phyloP scores from a whole-genome alignment of 2,329 filamentous ascomycete genomes.

The Metarhizium robertsii region DNA sequence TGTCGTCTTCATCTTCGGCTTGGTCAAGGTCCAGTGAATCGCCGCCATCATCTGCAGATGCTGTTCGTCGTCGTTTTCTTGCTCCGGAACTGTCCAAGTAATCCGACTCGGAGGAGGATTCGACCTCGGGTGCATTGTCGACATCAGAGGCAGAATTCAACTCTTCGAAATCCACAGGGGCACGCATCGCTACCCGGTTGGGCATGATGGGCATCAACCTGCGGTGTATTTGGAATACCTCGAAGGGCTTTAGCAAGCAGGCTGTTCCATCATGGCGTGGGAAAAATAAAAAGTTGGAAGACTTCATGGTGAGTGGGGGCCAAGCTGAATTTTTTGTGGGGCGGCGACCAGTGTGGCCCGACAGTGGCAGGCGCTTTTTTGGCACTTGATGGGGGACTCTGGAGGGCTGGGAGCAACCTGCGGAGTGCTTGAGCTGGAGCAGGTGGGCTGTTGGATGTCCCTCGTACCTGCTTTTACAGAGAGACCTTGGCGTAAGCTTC shows the following conservation, averaged over 20 bases:
- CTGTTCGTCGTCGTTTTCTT: conserved; percentile 36
- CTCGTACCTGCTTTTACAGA: not conserved
- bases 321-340: not conserved
- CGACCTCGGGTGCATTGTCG: conserved; percentile 11
- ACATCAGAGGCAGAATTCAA: not conserved
- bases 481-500: not conserved
- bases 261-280: not conserved
- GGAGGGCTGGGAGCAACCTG: too few relatives aligned
- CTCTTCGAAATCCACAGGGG: not conserved
- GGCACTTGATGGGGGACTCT: too few relatives aligned
- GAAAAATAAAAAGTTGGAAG: not conserved
- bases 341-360: not conserved
- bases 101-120: conserved; percentile 34
- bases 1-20: conserved; percentile 23
- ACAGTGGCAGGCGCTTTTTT: too few relatives aligned
- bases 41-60: conserved; percentile 18
- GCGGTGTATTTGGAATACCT: not conserved
- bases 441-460: not conserved
- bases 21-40: conserved; percentile 11
- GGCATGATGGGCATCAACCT: not conserved
- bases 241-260: not conserved
- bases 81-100: conserved; percentile 35
- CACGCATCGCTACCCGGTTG: not conserved
- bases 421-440: not conserved
- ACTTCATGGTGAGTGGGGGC: conserved; percentile 1